phyloP scores from a whole-genome alignment of 1,284 basidiomycete genomes.

The Microbotryum scabiosae region DNA sequence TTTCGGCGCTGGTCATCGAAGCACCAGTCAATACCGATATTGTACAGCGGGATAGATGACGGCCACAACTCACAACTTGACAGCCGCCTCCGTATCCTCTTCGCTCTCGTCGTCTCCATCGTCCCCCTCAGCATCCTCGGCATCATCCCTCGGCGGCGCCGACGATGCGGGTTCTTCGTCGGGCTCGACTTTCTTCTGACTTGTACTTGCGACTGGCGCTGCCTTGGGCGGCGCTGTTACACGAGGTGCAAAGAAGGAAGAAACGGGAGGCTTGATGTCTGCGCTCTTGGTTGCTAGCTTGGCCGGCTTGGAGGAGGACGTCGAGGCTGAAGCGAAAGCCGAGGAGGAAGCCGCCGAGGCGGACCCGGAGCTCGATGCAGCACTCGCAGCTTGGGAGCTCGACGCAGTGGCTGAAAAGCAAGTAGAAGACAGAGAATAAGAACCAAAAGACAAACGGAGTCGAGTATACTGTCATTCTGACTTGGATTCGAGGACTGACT shows the following conservation, averaged over 20 bases:
- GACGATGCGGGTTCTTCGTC: background rate
- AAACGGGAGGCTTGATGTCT: constrained; percentile 8
- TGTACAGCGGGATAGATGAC: background rate
- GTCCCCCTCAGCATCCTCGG: constrained; percentile 34
- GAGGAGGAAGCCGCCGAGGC: background rate
- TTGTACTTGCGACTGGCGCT: background rate
- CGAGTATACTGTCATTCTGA: no score
- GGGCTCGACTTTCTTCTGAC: background rate
- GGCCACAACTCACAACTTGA: constrained; percentile 36
- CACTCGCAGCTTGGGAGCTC: background rate
- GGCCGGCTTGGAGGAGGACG: constrained; percentile 9
- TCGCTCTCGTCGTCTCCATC: constrained; percentile 46
- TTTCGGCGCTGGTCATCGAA: constrained; percentile 52
- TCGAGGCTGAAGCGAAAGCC: constrained; percentile 6
- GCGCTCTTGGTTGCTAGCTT: background rate
- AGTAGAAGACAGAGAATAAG: no score
- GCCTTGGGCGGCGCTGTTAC: constrained; percentile 2
- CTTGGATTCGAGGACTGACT: no score
- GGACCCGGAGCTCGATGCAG: background rate
- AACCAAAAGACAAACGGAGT: no score
- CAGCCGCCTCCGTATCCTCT: constrained; percentile 38
- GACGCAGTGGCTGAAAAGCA: no score
- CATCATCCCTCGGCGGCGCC: constrained; percentile 24
- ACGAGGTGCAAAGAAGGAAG: constrained; percentile 17
- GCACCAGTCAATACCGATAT: constrained; percentile 8